A percentile compares a stretch with the other conserved stretches of the same genome.
phyloP scores from a whole-genome alignment of 306 rosid genomes.

The Crataegus laevigata region DNA sequence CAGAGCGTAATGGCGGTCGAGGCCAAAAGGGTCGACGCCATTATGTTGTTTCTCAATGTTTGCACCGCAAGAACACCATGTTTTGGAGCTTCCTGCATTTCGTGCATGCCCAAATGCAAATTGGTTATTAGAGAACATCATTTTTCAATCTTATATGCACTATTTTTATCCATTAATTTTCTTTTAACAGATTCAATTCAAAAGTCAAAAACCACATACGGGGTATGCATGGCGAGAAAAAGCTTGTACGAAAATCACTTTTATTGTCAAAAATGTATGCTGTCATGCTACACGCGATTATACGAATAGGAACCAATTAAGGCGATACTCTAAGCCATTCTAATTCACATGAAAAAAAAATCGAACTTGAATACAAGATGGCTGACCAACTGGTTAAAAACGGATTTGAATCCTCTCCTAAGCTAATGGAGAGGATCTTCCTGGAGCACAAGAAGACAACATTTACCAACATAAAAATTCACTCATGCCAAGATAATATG shows the following conservation, averaged over 20 bases:
- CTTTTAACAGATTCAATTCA: too few species aligned
- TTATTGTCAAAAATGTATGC: neutral
- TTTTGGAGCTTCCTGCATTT: conserved; percentile 50
- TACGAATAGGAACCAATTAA: too few species aligned
- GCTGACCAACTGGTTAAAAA: too few species aligned
- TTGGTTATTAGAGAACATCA: neutral
- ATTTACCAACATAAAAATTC: neutral
- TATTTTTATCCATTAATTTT: too few species aligned
- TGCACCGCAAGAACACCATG: conserved; percentile 83
- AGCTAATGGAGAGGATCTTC: too few species aligned
- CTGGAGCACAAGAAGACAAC: neutral
- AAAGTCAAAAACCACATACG: too few species aligned
- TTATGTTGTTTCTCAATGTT: conserved; percentile 75
- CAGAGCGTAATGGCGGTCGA: conserved; percentile 82
- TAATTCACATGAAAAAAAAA: neutral
- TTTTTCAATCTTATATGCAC: neutral
- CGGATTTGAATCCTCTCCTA: too few species aligned
- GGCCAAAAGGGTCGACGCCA: conserved; percentile 91
- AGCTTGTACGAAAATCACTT: too few species aligned
- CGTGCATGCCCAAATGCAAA: neutral
- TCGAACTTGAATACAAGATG: neutral
- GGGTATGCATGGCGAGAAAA: too few species aligned
- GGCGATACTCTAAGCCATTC: too few species aligned
- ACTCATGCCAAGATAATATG: neutral
- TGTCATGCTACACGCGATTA: too few species aligned